These are phyloP conservation scores for Mortierella sp. DNA, from an alignment of 371 early-diverging fungal genomes.

Conservation along the genomic window DNA sequence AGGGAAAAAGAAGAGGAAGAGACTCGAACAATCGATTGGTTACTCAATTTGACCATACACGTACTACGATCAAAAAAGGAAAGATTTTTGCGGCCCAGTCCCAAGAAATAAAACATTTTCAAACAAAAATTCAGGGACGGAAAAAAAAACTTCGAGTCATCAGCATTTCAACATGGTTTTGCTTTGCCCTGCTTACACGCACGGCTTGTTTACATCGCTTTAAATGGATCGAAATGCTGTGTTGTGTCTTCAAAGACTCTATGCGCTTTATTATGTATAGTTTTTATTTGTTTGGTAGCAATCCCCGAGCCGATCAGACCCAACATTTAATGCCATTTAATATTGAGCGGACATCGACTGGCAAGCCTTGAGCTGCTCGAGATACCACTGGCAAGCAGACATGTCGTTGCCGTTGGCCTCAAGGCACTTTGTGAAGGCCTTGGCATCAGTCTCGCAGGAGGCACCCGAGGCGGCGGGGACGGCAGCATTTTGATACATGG, in stretches of 20 bases:
- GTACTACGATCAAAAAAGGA: constrained; percentile 10
- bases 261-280: constrained; percentile 3
- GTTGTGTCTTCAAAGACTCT: neutral
- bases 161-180: neutral
- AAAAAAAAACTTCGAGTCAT: neutral
- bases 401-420: constrained; percentile 85
- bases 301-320: neutral
- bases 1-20: constrained; percentile 8
- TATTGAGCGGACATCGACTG: constrained; percentile 74
- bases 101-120: neutral
- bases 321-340: constrained; percentile 9
- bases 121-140: neutral
- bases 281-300: neutral
- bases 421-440: constrained; percentile 89
- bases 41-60: neutral
- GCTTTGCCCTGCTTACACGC: neutral
- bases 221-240: neutral
- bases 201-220: neutral
- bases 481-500: constrained; percentile 59
- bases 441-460: constrained; percentile 87
- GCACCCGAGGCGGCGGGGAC: constrained; percentile 57
- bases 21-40: neutral
- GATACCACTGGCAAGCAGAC: constrained; percentile 86
- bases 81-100: constrained; percentile 1
- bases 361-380: constrained; percentile 91